Conservation (phyloP, 352 stramenopile species). For the Pythium chondricola region DNA sequence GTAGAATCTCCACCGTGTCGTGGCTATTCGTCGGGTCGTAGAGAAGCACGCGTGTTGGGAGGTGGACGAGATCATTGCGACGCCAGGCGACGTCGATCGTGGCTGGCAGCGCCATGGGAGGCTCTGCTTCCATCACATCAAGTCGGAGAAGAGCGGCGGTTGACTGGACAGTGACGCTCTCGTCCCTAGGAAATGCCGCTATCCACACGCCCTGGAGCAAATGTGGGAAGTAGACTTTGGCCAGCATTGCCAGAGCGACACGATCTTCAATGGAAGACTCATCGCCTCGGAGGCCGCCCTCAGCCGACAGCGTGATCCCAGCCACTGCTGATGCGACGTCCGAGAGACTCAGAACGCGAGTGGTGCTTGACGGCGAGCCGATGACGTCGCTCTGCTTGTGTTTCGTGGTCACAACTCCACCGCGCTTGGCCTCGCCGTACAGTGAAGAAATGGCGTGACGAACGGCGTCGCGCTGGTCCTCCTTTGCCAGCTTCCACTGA, state of each 20-base stretch:
- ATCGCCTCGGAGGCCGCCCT: background rate
- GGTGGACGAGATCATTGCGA: slow-evolving; percentile 19
- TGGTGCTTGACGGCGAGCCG: background rate
- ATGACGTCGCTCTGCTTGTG: background rate
- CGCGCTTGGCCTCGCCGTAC: background rate
- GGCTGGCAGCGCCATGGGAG: slow-evolving; percentile 1
- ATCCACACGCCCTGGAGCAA: slow-evolving; percentile 16
- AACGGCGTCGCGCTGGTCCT: slow-evolving; percentile 16
- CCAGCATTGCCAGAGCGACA: slow-evolving; percentile 23
- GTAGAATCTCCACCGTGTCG: slow-evolving; percentile 6
- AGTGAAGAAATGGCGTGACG: slow-evolving; percentile 5
- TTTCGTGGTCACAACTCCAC: slow-evolving; percentile 3
- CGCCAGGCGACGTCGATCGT: slow-evolving; percentile 16
- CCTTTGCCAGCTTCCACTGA: slow-evolving; percentile 34
- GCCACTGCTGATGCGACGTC: background rate
- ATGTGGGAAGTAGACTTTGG: slow-evolving; percentile 33
- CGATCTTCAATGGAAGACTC: slow-evolving; percentile 8
- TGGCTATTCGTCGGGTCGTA: slow-evolving; percentile 8
- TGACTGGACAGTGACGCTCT: background rate
- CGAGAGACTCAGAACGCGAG: background rate
- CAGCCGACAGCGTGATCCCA: too few relatives aligned
- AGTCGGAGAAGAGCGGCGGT: background rate
- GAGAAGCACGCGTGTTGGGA: slow-evolving; percentile 12
- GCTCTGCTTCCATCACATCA: background rate
- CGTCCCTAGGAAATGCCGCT: too few relatives aligned